Percentiles rank a stretch among this genome's conserved stretches.
Conservation (phyloP, 2,329 filamentous ascomycete genomes). For the Fusarium staphyleae region DNA sequence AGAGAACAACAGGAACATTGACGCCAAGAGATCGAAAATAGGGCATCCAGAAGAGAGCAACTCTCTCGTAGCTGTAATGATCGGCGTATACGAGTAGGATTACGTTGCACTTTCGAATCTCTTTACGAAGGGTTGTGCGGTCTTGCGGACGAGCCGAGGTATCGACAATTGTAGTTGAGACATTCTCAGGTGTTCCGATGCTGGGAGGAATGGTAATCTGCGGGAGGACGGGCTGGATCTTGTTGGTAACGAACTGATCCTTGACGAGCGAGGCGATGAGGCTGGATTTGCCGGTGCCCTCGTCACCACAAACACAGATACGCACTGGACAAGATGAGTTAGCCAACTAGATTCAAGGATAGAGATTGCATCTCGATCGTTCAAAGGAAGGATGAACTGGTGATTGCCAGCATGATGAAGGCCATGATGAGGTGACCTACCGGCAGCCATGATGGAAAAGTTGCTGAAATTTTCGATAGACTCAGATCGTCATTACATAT, state of each 20-base stretch:
- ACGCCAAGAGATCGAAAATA: conserved; percentile 98
- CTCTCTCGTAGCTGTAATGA: conserved; percentile 98
- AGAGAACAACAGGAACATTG: conserved; percentile 95
- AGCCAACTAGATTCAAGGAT: conserved; percentile 9
- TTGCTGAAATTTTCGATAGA: conserved; percentile 23
- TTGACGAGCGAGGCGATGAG: conserved; percentile 96
- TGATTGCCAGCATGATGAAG: neutral
- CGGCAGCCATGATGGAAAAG: conserved; percentile 38
- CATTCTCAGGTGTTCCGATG: conserved; percentile 92
- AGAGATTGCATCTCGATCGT: neutral
- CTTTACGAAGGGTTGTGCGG: conserved; percentile 85
- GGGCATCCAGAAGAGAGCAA: conserved; percentile 97
- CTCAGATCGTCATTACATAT: conserved; percentile 28
- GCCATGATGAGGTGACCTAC: conserved; percentile 26
- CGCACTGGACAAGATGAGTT: conserved; percentile 63
- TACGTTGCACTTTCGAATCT: conserved; percentile 96
- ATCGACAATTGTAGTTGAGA: conserved; percentile 96
- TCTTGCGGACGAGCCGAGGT: conserved; percentile 96
- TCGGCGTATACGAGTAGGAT: conserved; percentile 97
- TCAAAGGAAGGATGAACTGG: neutral
- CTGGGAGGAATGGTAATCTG: conserved; percentile 94
- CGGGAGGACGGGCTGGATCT: conserved; percentile 92
- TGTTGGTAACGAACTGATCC: conserved; percentile 93
- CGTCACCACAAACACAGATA: conserved; percentile 95
- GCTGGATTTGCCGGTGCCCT: conserved; percentile 92